phyloP scores from a whole-genome alignment of 2,329 filamentous ascomycete genomes.

The Colletotrichum tropicicola region DNA sequence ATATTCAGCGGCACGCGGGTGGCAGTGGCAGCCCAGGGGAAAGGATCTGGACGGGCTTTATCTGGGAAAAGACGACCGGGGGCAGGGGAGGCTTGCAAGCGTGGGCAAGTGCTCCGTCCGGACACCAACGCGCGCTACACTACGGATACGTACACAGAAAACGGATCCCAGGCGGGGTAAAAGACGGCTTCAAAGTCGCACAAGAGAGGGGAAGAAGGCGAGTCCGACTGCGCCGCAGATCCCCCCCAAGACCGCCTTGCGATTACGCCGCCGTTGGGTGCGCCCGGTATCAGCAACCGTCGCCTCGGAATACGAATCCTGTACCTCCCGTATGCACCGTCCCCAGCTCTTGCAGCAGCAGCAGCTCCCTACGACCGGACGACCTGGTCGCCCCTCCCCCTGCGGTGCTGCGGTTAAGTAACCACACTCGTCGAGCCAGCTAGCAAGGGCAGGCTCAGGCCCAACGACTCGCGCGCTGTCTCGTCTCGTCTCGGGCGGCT shows the following conservation, averaged over 20 bases:
- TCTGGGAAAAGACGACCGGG: slow-evolving; percentile 5
- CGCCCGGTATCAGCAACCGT: not conserved
- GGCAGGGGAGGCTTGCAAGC: no score
- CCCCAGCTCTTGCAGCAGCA: no score
- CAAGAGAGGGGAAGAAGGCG: slow-evolving; percentile 20
- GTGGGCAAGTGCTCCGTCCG: no score
- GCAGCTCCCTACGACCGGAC: no score
- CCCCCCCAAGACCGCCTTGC: not conserved
- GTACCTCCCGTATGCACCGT: no score
- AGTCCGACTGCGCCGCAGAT: slow-evolving; percentile 9
- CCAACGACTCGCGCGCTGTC: slow-evolving; percentile 23
- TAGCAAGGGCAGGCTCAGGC: not conserved
- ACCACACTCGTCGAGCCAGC: no score
- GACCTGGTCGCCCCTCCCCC: no score
- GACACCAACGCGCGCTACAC: not conserved
- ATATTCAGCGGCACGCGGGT: slow-evolving; percentile 5
- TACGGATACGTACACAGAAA: not conserved
- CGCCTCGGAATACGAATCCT: no score
- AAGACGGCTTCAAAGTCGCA: not conserved
- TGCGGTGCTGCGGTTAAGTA: no score
- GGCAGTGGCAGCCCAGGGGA: slow-evolving; percentile 3
- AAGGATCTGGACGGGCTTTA: slow-evolving; percentile 7
- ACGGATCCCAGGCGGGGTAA: slow-evolving; percentile 23
- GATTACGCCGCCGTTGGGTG: not conserved
- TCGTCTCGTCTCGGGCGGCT: slow-evolving; percentile 22